These are phyloP conservation scores for Colletotrichum zoysiae DNA, from an alignment of 2,329 filamentous ascomycete genomes.

Conservation along the genomic window DNA sequence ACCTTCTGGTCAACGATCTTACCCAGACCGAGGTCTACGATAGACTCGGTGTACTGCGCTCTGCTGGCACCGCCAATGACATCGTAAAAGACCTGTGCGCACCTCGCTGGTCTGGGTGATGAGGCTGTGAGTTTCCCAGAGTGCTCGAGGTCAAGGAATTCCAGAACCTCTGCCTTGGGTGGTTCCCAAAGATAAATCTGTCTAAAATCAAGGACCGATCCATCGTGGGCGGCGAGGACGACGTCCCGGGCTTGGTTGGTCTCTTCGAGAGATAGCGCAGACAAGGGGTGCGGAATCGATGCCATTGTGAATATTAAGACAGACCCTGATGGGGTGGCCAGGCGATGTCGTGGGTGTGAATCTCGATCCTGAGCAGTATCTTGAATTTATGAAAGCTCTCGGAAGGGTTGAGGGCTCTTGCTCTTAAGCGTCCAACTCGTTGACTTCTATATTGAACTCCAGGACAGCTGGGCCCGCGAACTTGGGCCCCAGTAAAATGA, in stretches of 20 bases:
- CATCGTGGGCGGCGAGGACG: constrained; percentile 48
- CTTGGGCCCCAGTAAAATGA: constrained; percentile 17
- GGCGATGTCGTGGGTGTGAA: neutral
- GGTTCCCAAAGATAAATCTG: constrained; percentile 61
- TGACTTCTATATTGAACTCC: constrained; percentile 5
- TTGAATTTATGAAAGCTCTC: constrained; percentile 29
- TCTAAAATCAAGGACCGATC: constrained; percentile 54
- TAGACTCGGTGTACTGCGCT: constrained; percentile 51
- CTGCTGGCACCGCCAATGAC: constrained; percentile 47
- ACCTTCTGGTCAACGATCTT: constrained; percentile 46
- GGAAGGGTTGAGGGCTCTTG: neutral
- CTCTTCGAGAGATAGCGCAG: constrained; percentile 47
- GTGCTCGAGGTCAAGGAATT: constrained; percentile 58
- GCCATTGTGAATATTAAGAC: constrained; percentile 37
- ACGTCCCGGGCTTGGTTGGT: constrained; percentile 52
- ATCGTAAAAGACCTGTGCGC: constrained; percentile 53
- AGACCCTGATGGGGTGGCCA: constrained; percentile 5
- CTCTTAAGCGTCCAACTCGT: neutral
- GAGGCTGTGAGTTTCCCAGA: constrained; percentile 45
- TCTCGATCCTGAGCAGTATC: constrained; percentile 10
- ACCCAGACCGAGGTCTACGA: constrained; percentile 49
- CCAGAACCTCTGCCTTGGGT: constrained; percentile 56
- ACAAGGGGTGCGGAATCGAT: constrained; percentile 50
- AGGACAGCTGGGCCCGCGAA: constrained; percentile 4
- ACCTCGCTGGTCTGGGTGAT: constrained; percentile 50